These are phyloP conservation scores for Capsella rubella DNA, from an alignment of 441 rosid species.

Conservation along the genomic window DNA sequence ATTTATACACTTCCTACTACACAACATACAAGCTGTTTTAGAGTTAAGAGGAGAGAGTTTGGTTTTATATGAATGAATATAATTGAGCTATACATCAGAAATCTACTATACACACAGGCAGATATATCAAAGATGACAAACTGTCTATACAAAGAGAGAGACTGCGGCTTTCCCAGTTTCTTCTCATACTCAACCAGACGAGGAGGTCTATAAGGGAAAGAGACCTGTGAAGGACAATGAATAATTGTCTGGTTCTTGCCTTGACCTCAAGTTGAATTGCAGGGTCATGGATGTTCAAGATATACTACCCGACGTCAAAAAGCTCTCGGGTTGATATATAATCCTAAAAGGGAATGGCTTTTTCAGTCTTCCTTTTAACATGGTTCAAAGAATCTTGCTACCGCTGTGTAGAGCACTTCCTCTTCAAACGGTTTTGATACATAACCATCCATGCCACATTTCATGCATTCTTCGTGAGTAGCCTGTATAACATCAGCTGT, in stretches of 20 bases:
- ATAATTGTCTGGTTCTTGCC: conserved; percentile 41
- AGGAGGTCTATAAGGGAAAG: conserved; percentile 14
- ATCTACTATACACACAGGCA: conserved; percentile 35
- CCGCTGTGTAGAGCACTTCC: conserved; percentile 81
- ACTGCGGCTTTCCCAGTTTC: conserved; percentile 12
- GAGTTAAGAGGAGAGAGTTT: conserved; percentile 28
- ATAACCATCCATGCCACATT: conserved; percentile 93
- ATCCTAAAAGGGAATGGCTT: conserved; percentile 23
- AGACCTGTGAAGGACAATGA: conserved; percentile 11
- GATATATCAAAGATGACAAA: conserved; percentile 1
- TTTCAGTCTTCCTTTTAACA: conserved; percentile 42
- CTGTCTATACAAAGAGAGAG: conserved; percentile 29
- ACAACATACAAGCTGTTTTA: conserved; percentile 29
- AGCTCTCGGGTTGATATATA: conserved; percentile 22
- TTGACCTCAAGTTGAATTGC: conserved; percentile 22
- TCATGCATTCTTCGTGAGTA: conserved; percentile 72
- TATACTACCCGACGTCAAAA: conserved; percentile 19
- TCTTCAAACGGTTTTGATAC: conserved; percentile 93
- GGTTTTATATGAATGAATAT: conserved; percentile 23
- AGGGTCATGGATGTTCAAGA: conserved; percentile 8
- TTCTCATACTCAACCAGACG: conserved; percentile 8
- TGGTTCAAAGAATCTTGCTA: conserved; percentile 72
- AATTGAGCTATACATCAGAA: conserved; percentile 37
- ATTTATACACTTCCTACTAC: conserved; percentile 33
- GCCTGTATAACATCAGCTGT: conserved; percentile 96